Conservation (phyloP, 1,284 basidiomycete genomes). For the Exobasidium rhododendri region DNA sequence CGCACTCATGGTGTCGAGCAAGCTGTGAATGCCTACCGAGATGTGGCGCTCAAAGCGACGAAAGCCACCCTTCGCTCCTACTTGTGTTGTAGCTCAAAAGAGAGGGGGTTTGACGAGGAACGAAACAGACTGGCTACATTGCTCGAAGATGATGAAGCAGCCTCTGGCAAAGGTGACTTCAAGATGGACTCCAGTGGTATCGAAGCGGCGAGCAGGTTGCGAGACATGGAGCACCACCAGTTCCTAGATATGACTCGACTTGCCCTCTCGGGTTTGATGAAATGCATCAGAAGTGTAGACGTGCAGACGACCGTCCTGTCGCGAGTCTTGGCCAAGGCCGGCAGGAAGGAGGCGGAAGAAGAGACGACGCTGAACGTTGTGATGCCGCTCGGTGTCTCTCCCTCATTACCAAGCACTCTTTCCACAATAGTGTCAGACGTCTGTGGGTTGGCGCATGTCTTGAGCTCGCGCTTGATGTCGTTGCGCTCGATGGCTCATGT, state of each 20-base stretch:
- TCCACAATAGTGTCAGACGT: constrained; percentile 73
- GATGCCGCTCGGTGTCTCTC: constrained; percentile 42
- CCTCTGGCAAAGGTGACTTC: constrained; percentile 10
- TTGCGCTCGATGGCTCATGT: constrained; percentile 68
- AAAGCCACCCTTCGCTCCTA: constrained; percentile 57
- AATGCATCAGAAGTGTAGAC: constrained; percentile 70
- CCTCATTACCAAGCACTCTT: constrained; percentile 59
- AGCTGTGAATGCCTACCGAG: constrained; percentile 71
- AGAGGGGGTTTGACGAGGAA: background rate
- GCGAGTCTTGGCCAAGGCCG: constrained; percentile 63
- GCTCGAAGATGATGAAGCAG: constrained; percentile 19
- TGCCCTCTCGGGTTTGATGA: constrained; percentile 68
- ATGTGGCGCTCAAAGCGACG: constrained; percentile 69
- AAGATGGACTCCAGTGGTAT: constrained; percentile 11
- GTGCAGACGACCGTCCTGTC: constrained; percentile 65
- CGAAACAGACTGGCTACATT: constrained; percentile 54
- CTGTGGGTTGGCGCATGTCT: constrained; percentile 77
- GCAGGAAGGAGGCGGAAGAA: constrained; percentile 16
- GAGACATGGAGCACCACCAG: constrained; percentile 66
- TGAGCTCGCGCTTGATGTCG: constrained; percentile 72
- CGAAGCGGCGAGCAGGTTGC: constrained; percentile 60
- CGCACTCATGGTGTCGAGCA: constrained; percentile 72
- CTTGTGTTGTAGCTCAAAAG: constrained; percentile 6
- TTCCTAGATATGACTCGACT: constrained; percentile 67
- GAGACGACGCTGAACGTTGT: background rate